A percentile compares a stretch with the other conserved stretches of the same genome.
phyloP scores from a whole-genome alignment of 2,329 filamentous ascomycete species.

The Aspergillus ochraceus region DNA sequence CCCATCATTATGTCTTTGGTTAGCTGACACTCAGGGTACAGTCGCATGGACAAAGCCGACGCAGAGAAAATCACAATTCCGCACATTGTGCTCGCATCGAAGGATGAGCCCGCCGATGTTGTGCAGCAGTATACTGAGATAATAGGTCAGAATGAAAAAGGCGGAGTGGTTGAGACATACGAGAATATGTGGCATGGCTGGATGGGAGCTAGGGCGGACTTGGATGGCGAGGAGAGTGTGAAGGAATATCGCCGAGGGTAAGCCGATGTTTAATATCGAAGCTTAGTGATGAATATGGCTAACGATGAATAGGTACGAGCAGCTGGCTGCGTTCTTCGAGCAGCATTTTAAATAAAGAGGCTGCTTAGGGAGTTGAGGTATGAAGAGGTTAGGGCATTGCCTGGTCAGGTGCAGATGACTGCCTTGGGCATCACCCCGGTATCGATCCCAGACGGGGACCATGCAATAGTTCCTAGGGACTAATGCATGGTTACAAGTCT shows the following conservation, averaged over 20 bases:
- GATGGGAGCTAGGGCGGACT: constrained; percentile 67
- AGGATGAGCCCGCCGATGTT: constrained; percentile 60
- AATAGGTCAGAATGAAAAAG: constrained; percentile 51
- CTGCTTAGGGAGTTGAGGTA: not conserved
- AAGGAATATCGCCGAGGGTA: constrained; percentile 61
- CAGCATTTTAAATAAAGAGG: constrained; percentile 14
- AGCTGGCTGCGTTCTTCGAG: constrained; percentile 27
- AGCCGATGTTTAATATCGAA: not conserved
- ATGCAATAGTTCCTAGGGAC: too few relatives aligned
- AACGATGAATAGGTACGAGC: constrained; percentile 12
- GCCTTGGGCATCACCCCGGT: too few relatives aligned
- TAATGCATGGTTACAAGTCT: too few relatives aligned
- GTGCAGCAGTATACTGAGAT: constrained; percentile 54
- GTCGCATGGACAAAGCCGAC: constrained; percentile 55
- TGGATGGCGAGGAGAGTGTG: constrained; percentile 56
- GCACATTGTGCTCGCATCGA: constrained; percentile 63
- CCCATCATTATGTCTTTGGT: constrained; percentile 22
- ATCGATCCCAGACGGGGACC: too few relatives aligned
- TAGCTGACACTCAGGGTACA: constrained; percentile 2
- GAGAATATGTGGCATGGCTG: constrained; percentile 69
- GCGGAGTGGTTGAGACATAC: constrained; percentile 65
- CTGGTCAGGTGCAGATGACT: not conserved
- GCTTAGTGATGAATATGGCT: not conserved
- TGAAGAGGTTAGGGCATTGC: not conserved
- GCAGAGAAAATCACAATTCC: constrained; percentile 62